Base-by-base conservation (phyloP, 495 filamentous ascomycete genomes). In the Talaromyces borbonicus region DNA sequence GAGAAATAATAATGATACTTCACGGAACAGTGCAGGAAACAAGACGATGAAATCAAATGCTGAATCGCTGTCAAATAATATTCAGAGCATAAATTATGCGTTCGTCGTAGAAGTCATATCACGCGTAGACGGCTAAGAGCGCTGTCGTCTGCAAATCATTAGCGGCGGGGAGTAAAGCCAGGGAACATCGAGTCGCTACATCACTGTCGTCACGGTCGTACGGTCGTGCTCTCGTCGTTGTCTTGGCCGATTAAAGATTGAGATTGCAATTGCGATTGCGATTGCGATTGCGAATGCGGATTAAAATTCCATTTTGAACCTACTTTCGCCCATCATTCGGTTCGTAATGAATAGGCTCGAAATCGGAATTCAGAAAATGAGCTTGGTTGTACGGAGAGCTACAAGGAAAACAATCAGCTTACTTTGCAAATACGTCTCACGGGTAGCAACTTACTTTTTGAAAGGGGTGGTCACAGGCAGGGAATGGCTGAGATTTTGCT, bases 281-380 rank as follows among this genome's bases (percentile, higher is more conserved):
- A n/a, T n/a, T n/a, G n/a, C n/a, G n/a, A n/a, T n/a, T n/a, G n/a
- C n/a, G n/a, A n/a, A n/a, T n/a, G n/a, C n/a, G n/a, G n/a, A n/a
- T n/a, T n/a, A n/a, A n/a, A n/a, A n/a, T n/a, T n/a, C n/a, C n/a
- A n/a, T n/a, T n/a, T n/a, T n/a, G n/a, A n/a, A 19, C 31, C 46
- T 42, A 58, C 58, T 59, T 58, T 31, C 60, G 57, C 35, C 55
- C 61, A 15, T 69, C 65, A 45, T 53, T 56, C 11, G 68, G 68
- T 43, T 61, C 65, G 57, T 60, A 72, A 47, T 70, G 67, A 18
- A 72, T 72, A 5, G 87, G 87, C 52, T 90, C 85, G 52, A 93
- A 93, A 53, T 90, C 82, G 44, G 80, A 72, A 55, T 89, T 90
- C 51, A 83, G 81, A 62, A 84, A 90, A 63, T 93, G 87, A 2